phyloP scores from a whole-genome alignment of 164 flowering plant species.

The Cinnamomum micranthum region DNA sequence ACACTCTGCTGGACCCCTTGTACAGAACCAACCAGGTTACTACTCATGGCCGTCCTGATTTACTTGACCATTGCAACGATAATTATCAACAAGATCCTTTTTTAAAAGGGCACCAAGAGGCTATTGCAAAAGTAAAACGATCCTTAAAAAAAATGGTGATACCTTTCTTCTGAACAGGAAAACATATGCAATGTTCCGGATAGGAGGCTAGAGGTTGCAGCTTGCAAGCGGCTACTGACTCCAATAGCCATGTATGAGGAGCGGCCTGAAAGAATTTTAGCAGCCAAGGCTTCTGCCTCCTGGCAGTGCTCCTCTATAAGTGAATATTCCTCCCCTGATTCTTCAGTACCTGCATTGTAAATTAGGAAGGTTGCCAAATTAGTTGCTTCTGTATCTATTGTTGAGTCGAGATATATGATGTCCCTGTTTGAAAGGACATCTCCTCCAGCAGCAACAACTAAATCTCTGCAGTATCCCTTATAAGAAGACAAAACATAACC shows the following conservation, averaged over 20 bases:
- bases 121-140: too few species aligned
- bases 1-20: too few species aligned
- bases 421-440: conserved; percentile 18
- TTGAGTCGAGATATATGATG: conserved; percentile 5
- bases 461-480: conserved; percentile 30
- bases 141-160: too few species aligned
- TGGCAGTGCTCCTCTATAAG: conserved; percentile 19
- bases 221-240: conserved; percentile 53
- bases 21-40: too few species aligned
- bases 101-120: too few species aligned
- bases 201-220: conserved; percentile 24
- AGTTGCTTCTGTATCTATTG: background rate
- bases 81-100: too few species aligned
- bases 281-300: conserved; percentile 39
- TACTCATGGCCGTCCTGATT: too few species aligned
- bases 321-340: conserved; percentile 14
- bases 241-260: conserved; percentile 55
- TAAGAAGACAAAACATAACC: conserved; percentile 43
- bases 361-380: conserved; percentile 25
- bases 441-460: conserved; percentile 46
- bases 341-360: conserved; percentile 30
- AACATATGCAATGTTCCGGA: background rate
- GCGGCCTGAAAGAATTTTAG: conserved; percentile 22
- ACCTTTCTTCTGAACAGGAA: too few species aligned
- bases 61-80: too few species aligned